Percentiles rank a stretch among this genome's conserved stretches.
These are phyloP conservation scores for Schoenoplectus triqueter DNA, from an alignment of 202 grass and related monocot species.

Conservation along the genomic window DNA sequence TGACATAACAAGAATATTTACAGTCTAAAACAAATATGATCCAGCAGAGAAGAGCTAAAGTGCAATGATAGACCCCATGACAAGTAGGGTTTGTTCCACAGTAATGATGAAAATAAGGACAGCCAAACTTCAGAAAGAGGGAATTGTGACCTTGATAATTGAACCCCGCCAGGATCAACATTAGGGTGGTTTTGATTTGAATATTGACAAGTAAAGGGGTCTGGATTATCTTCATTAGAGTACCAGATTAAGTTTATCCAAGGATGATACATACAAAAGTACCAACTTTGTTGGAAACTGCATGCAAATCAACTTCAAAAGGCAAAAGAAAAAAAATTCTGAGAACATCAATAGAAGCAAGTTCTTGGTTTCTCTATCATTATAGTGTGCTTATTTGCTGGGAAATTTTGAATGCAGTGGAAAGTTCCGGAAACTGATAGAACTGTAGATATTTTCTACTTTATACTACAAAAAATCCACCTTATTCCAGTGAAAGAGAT, in stretches of 20 bases:
- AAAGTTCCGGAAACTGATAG: not conserved
- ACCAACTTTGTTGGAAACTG: not conserved
- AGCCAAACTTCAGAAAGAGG: not conserved
- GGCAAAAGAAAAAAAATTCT: not conserved
- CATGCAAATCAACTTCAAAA: not conserved
- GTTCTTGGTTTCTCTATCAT: not conserved
- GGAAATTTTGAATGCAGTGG: not conserved
- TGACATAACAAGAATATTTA: not conserved
- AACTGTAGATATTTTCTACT: not conserved
- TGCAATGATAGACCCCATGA: not conserved
- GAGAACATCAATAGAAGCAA: constrained; percentile 7
- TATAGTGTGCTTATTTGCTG: too few relatives aligned
- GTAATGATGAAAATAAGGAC: not conserved
- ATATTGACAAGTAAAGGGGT: not conserved
- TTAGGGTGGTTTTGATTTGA: not conserved
- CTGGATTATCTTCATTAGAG: not conserved
- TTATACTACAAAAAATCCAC: constrained; percentile 23
- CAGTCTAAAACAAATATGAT: not conserved
- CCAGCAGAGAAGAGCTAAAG: not conserved
- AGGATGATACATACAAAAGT: not conserved
- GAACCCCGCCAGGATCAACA: not conserved
- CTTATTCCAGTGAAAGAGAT: constrained; percentile 15
- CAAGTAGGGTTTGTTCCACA: not conserved
- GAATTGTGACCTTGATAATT: not conserved
- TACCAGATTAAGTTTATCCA: not conserved